Percentiles rank a stretch among this genome's conserved stretches.
These are phyloP conservation scores for Aristolochia fimbriata DNA, from an alignment of 164 flowering plant species.

Conservation along the genomic window DNA sequence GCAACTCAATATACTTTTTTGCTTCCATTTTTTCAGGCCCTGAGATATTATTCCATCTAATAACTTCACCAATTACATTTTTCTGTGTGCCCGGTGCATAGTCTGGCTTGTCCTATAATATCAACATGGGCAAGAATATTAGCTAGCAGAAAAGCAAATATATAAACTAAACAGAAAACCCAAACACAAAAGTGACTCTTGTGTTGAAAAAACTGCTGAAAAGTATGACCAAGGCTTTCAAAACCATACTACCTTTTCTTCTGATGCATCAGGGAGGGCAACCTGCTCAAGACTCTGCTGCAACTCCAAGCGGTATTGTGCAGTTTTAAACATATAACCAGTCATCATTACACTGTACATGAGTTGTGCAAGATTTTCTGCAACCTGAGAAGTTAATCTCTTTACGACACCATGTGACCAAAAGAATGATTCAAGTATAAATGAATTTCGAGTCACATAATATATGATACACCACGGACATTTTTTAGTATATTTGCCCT, in stretches of 20 bases:
- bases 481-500: too few species aligned
- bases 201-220: too few species aligned
- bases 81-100: constrained; percentile 97
- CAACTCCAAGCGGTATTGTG: constrained; percentile 77
- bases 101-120: constrained; percentile 61
- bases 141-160: not conserved
- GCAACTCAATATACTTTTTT: constrained; percentile 79
- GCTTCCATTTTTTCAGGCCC: constrained; percentile 93
- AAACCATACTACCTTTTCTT: constrained; percentile 28
- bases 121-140: too few species aligned
- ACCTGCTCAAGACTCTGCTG: constrained; percentile 92
- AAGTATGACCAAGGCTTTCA: too few species aligned
- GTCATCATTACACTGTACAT: constrained; percentile 99
- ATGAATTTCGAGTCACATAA: not conserved
- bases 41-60: constrained; percentile 87
- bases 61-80: constrained; percentile 90
- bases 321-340: constrained; percentile 97
- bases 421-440: too few species aligned
- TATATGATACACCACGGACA: not conserved
- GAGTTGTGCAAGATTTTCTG: constrained; percentile 98
- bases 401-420: too few species aligned
- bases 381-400: constrained; percentile 47
- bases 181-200: too few species aligned
- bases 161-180: not conserved
- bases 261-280: constrained; percentile 75